Evolutionary conservation across 768 basidiomycete species (phyloP), one percentile per base, ranked within the genome.

Genomic region (Butyriboletus loyo): DNA sequence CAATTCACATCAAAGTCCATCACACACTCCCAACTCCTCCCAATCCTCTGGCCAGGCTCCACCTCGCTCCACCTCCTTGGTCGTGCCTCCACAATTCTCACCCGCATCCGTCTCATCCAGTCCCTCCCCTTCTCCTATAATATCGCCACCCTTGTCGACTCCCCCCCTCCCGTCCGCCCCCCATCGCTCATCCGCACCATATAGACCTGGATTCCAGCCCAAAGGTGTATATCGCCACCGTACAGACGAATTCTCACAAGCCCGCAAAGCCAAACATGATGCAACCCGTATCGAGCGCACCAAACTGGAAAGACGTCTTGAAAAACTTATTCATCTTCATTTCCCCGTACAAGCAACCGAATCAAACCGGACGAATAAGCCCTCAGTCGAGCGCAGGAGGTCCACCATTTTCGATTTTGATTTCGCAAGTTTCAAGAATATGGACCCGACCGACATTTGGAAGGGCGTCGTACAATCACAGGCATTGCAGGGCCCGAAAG

Each of bases 171-270:
- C 66, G 5, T 45, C 59, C 17, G 52, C 49, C 13, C 49, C 54
- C 7, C 52, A 50, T 15, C 68, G 62, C 45, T 55, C 67, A 44
- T 62, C 71, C 5, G 83, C 86, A 1, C 88, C 86, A 2, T 98
- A 98, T 66, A 84, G 87, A 41, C 85, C 91, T 3, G 92, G 93
- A 1, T 99, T 98, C 66, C 96, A 99, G 66, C 96, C 96, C 6
- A 87, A 80, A 61, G 95, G 95, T 5, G 82, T 93, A 5, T 86
- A 83, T 65, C 74, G 85, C 13, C 84, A 79, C 6, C 81, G 87
- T 34, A 97, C 94, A 7, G 92, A 91, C 49, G 89, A 92, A 49
- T 98, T 92, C 61, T 51, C 51, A 5, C 77, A 78, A 4, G 57
- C 75, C 11, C 75, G 77, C 25, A 71, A 64, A 19, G 55, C 52